Percentiles rank a stretch among this genome's conserved stretches.
phyloP scores from a whole-genome alignment of 495 filamentous ascomycete species.

The Podospora bellae-mahoneyi region DNA sequence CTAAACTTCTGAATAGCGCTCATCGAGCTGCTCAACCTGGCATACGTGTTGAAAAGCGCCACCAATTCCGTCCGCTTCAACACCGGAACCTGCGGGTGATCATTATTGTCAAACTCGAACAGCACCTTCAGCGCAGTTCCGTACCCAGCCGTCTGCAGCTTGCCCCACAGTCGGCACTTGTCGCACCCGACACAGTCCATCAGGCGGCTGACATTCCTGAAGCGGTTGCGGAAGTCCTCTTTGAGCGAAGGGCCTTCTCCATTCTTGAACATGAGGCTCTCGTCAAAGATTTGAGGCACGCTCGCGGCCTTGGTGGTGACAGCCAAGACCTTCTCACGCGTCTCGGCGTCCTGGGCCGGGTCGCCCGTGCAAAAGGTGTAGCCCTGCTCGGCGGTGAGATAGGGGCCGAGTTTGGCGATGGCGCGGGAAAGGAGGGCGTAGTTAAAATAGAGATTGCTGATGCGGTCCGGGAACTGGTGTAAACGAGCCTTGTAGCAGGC shows the following conservation, averaged over 20 bases:
- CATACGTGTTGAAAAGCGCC: constrained; percentile 89
- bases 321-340: constrained; percentile 71
- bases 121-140: constrained; percentile 92
- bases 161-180: constrained; percentile 97
- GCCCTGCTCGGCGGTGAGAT: constrained; percentile 51
- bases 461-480: constrained; percentile 78
- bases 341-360: constrained; percentile 67
- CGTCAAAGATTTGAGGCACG: constrained; percentile 81
- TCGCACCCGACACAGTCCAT: constrained; percentile 99
- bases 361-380: constrained; percentile 96
- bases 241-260: constrained; percentile 70
- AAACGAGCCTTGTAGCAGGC: constrained; percentile 84
- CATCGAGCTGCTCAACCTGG: constrained; percentile 75
- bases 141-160: constrained; percentile 93
- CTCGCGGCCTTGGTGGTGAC: constrained; percentile 66
- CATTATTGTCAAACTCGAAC: constrained; percentile 87
- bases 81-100: constrained; percentile 63
- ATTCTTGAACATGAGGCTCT: constrained; percentile 86
- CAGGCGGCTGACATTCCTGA: constrained; percentile 89
- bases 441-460: constrained; percentile 98
- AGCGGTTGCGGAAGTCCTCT: constrained; percentile 95
- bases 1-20: constrained; percentile 72
- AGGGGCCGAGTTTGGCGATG: constrained; percentile 82
- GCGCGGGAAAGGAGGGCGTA: constrained; percentile 91
- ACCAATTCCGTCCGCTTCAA: constrained; percentile 89